A percentile compares a stretch with the other conserved stretches of the same genome.
phyloP scores from a whole-genome alignment of 2,329 filamentous ascomycete species.

The Cylindrodendrum hubeiense region DNA sequence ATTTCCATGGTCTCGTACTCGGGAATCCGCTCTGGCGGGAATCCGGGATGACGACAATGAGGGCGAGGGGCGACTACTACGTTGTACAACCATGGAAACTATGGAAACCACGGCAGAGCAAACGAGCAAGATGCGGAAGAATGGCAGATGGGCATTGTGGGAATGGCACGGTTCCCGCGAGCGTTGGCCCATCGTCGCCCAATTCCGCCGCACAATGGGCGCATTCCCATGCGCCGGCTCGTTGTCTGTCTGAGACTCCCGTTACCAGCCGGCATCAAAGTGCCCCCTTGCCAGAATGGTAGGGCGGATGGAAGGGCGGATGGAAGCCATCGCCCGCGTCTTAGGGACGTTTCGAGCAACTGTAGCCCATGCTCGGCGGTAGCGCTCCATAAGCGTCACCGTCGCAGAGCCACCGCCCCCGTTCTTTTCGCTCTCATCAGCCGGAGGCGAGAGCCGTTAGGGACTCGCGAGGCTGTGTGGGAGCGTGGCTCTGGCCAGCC shows the following conservation, averaged over 20 bases:
- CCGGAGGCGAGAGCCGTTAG: conserved; percentile 11
- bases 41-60: background rate
- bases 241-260: conserved; percentile 5
- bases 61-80: no score
- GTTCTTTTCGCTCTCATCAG: background rate
- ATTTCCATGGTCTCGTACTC: background rate
- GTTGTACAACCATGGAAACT: background rate
- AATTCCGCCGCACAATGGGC: conserved; percentile 35
- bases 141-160: background rate
- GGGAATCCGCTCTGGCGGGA: background rate
- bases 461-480: background rate
- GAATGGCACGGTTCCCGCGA: conserved; percentile 20
- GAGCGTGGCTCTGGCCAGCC: no score
- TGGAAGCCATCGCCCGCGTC: conserved; percentile 4
- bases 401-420: background rate
- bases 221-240: conserved; percentile 9
- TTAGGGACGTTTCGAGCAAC: background rate
- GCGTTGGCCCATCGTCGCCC: conserved; percentile 25
- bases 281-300: background rate
- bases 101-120: background rate
- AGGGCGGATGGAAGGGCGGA: background rate
- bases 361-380: background rate
- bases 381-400: conserved; percentile 10
- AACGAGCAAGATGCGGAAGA: background rate
- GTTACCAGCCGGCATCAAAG: conserved; percentile 2